Evolutionary conservation across 371 early-diverging fungal species (phyloP).

Genomic region (Rhizopus arrhizus): DNA sequence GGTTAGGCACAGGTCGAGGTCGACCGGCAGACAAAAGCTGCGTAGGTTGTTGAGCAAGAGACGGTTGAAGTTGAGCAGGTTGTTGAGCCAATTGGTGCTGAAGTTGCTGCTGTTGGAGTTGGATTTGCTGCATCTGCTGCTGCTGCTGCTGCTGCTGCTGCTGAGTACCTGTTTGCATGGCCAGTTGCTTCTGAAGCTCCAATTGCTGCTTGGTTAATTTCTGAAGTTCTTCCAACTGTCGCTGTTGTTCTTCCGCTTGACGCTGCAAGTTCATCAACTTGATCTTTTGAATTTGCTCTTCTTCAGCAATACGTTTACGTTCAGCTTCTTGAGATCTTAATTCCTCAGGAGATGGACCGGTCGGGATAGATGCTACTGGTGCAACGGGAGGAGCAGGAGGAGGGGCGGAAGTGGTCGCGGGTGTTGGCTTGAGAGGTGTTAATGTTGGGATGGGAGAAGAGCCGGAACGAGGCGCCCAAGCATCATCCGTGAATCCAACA

Average conservation of each 20-base stretch:
- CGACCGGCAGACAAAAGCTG: conserved; percentile 17
- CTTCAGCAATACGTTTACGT: conserved; percentile 20
- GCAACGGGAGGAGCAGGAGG: conserved; percentile 2
- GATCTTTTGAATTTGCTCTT: conserved; percentile 29
- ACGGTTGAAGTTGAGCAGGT: conserved; percentile 23
- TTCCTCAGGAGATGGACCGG: conserved; percentile 28
- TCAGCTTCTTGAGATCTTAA: conserved; percentile 22
- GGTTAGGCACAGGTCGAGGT: conserved; percentile 32
- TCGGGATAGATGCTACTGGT: conserved; percentile 1
- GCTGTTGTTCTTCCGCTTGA: conserved; percentile 33
- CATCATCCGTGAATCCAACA: conserved; percentile 61
- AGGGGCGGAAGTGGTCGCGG: background rate
- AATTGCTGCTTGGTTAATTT: conserved; percentile 33
- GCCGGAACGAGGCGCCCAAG: conserved; percentile 42
- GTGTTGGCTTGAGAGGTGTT: conserved; percentile 14
- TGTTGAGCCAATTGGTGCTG: conserved; percentile 13
- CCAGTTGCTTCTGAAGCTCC: conserved; percentile 28
- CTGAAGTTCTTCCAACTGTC: conserved; percentile 35
- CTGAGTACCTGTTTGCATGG: conserved; percentile 34
- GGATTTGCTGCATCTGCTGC: conserved; percentile 9
- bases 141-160: conserved; percentile 18
- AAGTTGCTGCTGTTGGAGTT: conserved; percentile 13
- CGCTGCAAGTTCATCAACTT: conserved; percentile 31
- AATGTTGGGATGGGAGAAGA: conserved; percentile 10
- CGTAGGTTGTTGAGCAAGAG: conserved; percentile 8